These are phyloP conservation scores for Termitomyces sp. DNA, from an alignment of 768 basidiomycete genomes.

Conservation along the genomic window DNA sequence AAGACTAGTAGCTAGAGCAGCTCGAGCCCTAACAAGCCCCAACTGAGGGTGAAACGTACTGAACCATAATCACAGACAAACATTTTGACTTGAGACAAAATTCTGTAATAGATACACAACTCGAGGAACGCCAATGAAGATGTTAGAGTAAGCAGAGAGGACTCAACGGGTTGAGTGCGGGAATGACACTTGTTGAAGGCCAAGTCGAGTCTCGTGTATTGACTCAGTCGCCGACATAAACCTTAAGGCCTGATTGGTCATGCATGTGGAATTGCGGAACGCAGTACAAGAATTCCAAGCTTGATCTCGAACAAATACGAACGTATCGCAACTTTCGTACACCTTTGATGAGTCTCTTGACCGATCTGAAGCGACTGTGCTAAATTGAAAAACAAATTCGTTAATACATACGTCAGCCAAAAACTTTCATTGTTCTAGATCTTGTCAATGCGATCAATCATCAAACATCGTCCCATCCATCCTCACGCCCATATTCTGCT, in stretches of 20 bases:
- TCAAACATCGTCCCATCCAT: conserved; percentile 77
- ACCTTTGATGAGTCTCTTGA: background rate
- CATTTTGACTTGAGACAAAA: too few species aligned
- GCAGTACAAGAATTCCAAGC: background rate
- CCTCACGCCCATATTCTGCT: conserved; percentile 79
- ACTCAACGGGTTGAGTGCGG: background rate
- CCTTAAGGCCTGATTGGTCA: background rate
- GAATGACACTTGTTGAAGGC: background rate
- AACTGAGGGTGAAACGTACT: too few species aligned
- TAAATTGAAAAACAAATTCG: background rate
- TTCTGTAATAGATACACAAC: too few species aligned
- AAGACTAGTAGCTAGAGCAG: too few species aligned
- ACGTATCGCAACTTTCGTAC: background rate
- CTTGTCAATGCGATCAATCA: conserved; percentile 19
- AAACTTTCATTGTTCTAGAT: background rate
- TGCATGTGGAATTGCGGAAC: background rate
- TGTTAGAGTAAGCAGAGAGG: background rate
- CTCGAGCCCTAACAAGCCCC: too few species aligned
- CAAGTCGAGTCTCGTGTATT: background rate
- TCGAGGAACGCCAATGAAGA: too few species aligned
- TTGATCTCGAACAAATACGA: background rate
- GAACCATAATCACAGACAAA: too few species aligned
- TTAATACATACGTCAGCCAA: background rate
- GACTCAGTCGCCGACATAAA: too few species aligned
- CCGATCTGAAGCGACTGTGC: background rate